These are phyloP conservation scores for Botrytis fragariae DNA, from an alignment of 2,329 filamentous ascomycete species.

Conservation along the genomic window DNA sequence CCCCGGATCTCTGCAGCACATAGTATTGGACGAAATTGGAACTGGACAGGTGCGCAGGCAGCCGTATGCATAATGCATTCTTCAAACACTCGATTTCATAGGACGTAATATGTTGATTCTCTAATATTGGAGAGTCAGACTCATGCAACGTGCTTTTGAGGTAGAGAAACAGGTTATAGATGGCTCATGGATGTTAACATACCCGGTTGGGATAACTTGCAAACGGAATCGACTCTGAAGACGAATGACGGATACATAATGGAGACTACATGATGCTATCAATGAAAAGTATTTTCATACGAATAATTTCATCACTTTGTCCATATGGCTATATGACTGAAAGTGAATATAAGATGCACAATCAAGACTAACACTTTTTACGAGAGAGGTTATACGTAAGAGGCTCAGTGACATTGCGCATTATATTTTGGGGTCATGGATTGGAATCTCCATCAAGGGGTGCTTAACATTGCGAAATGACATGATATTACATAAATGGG, in stretches of 20 bases:
- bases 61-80: background rate
- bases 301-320: background rate
- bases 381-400: background rate
- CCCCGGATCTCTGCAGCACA: background rate
- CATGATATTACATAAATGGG: background rate
- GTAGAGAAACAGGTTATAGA: background rate
- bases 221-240: background rate
- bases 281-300: background rate
- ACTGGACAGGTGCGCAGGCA: background rate
- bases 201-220: background rate
- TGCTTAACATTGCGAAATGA: no score
- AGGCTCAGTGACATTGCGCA: background rate
- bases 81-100: background rate
- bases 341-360: background rate
- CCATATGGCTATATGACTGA: no score
- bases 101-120: background rate
- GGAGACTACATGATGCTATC: background rate
- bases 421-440: background rate
- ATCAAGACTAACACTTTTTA: background rate
- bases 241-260: background rate
- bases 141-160: background rate
- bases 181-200: background rate
- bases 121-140: background rate
- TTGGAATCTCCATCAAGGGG: rapidly evolving
- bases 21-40: background rate